A percentile compares a stretch with the other conserved stretches of the same genome.
phyloP scores from a whole-genome alignment of 2,329 filamentous ascomycete species.

The Elsinoe arachidis region DNA sequence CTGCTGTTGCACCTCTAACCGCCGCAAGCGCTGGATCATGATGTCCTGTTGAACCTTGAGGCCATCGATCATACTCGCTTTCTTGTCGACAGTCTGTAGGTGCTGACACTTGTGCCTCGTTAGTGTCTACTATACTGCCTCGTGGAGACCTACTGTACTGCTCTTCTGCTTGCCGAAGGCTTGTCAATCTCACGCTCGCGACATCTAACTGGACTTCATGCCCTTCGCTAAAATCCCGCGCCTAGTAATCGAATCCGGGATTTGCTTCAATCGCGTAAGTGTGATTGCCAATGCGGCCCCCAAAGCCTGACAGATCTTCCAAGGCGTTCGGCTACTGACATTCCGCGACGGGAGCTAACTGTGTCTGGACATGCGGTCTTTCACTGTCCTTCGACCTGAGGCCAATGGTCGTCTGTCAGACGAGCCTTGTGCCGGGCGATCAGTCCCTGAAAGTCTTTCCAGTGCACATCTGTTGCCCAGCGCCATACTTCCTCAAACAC shows the following conservation, averaged over 20 bases:
- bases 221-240: background rate
- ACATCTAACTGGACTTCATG: background rate
- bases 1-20: slow-evolving; percentile 24
- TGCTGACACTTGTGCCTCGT: background rate
- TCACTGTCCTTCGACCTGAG: too few relatives aligned
- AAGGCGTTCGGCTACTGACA: too few relatives aligned
- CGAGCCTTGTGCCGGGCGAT: too few relatives aligned
- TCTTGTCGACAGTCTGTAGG: slow-evolving; percentile 33
- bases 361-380: too few relatives aligned
- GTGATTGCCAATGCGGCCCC: too few relatives aligned
- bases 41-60: slow-evolving; percentile 41
- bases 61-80: slow-evolving; percentile 39
- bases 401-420: too few relatives aligned
- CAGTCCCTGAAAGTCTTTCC: too few relatives aligned
- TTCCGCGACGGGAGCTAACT: too few relatives aligned
- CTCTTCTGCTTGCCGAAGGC: background rate
- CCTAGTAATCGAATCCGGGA: background rate
- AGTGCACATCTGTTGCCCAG: too few relatives aligned
- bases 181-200: background rate
- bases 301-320: too few relatives aligned
- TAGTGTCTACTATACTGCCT: background rate
- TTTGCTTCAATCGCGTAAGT: too few relatives aligned
- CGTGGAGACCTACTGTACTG: background rate
- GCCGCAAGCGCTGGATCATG: slow-evolving; percentile 38
- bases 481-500: too few relatives aligned